These are phyloP conservation scores for Solanum habrochaites DNA, from an alignment of 257 asterid genomes.

Conservation along the genomic window DNA sequence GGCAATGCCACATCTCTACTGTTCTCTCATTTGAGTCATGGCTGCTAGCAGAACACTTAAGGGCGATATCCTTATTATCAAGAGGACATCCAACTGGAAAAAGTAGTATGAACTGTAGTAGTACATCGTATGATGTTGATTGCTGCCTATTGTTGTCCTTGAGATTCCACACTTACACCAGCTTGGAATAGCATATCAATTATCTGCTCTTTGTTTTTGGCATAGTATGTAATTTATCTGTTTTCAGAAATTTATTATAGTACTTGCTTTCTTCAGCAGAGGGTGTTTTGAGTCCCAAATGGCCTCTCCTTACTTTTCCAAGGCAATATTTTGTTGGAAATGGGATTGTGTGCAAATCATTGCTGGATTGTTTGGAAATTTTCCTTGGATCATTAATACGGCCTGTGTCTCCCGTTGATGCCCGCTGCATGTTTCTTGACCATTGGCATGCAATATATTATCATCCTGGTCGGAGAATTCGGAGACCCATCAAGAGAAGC, in stretches of 20 bases:
- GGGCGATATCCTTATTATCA: constrained; percentile 31
- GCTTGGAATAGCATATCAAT: not conserved
- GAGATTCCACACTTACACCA: not conserved
- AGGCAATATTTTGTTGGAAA: constrained; percentile 95
- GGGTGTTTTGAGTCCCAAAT: constrained; percentile 86
- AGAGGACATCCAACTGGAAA: not conserved
- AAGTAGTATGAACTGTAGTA: not conserved
- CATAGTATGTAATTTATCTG: not conserved
- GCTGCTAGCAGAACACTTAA: constrained; percentile 97
- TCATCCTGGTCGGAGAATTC: constrained; percentile 89
- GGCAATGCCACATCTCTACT: constrained; percentile 93
- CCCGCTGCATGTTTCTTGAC: constrained; percentile 76
- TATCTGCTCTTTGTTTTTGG: not conserved
- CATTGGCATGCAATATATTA: constrained; percentile 82
- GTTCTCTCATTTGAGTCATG: constrained; percentile 95
- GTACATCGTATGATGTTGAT: not conserved
- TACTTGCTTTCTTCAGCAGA: constrained; percentile 29
- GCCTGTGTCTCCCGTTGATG: constrained; percentile 98
- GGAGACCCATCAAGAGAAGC: constrained; percentile 90
- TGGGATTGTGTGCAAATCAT: constrained; percentile 91
- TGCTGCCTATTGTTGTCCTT: not conserved
- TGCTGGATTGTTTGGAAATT: constrained; percentile 82
- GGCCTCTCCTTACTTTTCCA: constrained; percentile 97
- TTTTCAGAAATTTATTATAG: not conserved
- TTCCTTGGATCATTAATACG: constrained; percentile 72